phyloP scores from a whole-genome alignment of 2,329 filamentous ascomycete species.

The Myriosclerotinia scirpicola region DNA sequence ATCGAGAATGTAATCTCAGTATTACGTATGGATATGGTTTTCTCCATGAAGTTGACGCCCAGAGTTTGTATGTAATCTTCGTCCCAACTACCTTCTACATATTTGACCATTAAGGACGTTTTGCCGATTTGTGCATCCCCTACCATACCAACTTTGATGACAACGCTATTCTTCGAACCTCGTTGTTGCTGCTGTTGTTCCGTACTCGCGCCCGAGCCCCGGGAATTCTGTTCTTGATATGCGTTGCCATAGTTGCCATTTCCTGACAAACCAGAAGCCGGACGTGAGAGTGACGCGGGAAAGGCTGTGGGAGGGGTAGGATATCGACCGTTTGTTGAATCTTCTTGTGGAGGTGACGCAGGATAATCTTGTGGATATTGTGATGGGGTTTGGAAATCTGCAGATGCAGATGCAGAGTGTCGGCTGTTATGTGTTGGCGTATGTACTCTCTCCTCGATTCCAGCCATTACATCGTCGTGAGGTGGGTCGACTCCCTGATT shows the following conservation, averaged over 20 bases:
- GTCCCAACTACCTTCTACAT: conserved; percentile 98
- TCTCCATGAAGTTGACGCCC: conserved; percentile 99
- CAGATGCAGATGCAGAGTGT: conserved; percentile 40
- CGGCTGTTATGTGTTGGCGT: conserved; percentile 37
- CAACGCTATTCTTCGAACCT: conserved; percentile 65
- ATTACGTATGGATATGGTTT: conserved; percentile 98
- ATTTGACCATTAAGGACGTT: conserved; percentile 99
- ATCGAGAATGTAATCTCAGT: conserved; percentile 99
- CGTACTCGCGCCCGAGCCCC: conserved; percentile 32
- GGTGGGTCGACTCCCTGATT: conserved; percentile 32
- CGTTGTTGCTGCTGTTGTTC: conserved; percentile 25
- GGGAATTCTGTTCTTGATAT: conserved; percentile 41
- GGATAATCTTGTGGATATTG: conserved; percentile 36
- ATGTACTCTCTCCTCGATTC: conserved; percentile 38
- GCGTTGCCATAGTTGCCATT: conserved; percentile 38
- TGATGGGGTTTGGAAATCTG: conserved; percentile 38
- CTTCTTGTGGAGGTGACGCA: conserved; percentile 36
- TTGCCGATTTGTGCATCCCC: conserved; percentile 99
- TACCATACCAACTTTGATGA: conserved; percentile 99
- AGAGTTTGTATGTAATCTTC: conserved; percentile 99
- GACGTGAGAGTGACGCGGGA: conserved; percentile 39
- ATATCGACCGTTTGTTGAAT: conserved; percentile 37
- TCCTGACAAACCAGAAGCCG: conserved; percentile 40
- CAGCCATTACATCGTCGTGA: conserved; percentile 37
- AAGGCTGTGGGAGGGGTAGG: conserved; percentile 40